phyloP scores from a whole-genome alignment of 2,329 filamentous ascomycete genomes.

The Venturia pyrina region DNA sequence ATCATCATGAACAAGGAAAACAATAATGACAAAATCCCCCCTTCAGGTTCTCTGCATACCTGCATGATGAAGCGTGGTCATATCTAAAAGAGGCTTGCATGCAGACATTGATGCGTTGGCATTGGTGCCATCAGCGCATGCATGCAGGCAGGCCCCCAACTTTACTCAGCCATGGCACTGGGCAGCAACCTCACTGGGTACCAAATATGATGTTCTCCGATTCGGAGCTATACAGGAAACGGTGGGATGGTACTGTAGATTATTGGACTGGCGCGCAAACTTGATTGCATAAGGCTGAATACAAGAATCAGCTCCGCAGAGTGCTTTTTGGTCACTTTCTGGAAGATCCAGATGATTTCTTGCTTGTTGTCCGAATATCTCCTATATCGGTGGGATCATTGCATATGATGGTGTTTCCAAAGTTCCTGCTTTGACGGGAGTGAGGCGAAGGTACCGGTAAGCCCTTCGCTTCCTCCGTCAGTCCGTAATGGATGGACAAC shows the following conservation, averaged over 20 bases:
- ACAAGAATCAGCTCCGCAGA: no score
- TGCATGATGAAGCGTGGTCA: neutral
- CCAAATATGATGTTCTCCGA: slow-evolving; percentile 17
- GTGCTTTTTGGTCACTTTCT: no score
- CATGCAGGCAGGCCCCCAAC: neutral
- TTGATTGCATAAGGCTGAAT: slow-evolving; percentile 16
- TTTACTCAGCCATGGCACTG: slow-evolving; percentile 16
- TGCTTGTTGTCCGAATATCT: neutral
- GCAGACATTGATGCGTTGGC: slow-evolving; percentile 14
- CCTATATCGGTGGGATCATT: neutral
- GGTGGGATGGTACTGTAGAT: neutral
- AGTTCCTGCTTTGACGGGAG: neutral
- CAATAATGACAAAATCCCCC: neutral
- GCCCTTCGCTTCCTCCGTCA: neutral
- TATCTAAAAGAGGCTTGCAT: slow-evolving; percentile 13
- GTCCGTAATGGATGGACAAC: neutral
- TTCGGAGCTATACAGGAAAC: neutral
- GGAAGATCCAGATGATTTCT: neutral
- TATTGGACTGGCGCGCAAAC: slow-evolving; percentile 4
- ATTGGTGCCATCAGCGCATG: neutral
- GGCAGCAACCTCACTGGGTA: slow-evolving; percentile 28
- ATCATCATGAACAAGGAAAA: neutral
- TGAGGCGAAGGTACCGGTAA: slow-evolving; percentile 2
- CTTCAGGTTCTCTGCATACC: neutral
- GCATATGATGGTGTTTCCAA: neutral